Percentiles rank a stretch among this genome's conserved stretches.
Evolutionary conservation across 2,329 filamentous ascomycete genomes (phyloP).

Genomic region (Claviceps arundinis): DNA sequence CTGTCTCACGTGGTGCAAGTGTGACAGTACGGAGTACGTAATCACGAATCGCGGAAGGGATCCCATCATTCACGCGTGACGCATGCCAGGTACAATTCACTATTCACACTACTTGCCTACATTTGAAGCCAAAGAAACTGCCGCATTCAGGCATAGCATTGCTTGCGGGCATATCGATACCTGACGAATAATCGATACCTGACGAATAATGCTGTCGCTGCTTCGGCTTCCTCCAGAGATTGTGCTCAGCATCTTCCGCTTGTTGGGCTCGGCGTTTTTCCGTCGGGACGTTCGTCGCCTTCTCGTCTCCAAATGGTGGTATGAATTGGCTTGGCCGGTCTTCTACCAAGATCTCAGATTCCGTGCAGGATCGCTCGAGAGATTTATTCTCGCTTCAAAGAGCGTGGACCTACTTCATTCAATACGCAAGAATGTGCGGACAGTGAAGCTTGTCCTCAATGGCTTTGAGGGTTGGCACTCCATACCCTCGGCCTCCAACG

Average conservation of each 20-base stretch:
- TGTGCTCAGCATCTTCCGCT: conserved; percentile 3
- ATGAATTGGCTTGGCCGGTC: conserved; percentile 4
- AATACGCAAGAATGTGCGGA: conserved; percentile 1
- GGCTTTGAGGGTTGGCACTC: conserved; percentile 6
- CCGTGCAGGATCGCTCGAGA: conserved; percentile 1
- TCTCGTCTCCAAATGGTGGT: conserved; percentile 5
- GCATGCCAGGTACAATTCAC: no score
- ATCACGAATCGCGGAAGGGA: no score
- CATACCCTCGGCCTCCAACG: neutral
- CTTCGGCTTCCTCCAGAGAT: conserved; percentile 5
- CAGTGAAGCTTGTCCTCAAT: conserved; percentile 1
- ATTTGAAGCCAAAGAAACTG: no score
- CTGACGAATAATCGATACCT: neutral
- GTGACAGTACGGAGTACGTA: no score
- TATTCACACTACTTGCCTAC: no score
- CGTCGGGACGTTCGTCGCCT: conserved; percentile 5
- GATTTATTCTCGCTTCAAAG: neutral
- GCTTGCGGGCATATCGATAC: no score
- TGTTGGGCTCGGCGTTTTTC: conserved; percentile 6
- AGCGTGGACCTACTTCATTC: conserved; percentile 1
- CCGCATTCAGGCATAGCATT: no score
- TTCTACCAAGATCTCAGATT: conserved; percentile 4
- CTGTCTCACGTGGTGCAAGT: no score
- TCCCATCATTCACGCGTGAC: no score
- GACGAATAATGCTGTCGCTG: conserved; percentile 1